Evolutionary conservation across 805 yeast species (phyloP).

Genomic region (Hanseniaspora occidentalis): DNA sequence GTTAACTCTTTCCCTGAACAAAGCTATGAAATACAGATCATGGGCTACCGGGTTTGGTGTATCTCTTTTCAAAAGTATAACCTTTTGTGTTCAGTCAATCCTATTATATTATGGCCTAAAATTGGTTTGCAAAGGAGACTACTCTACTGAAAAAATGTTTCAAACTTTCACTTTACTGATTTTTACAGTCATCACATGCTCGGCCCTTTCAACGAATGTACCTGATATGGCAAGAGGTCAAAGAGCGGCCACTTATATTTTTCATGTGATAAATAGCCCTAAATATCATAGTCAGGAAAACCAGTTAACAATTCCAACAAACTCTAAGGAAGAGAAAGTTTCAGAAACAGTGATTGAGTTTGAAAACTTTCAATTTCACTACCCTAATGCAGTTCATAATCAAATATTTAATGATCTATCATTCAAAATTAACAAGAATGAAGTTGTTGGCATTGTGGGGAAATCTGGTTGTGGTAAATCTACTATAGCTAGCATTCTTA

Average conservation of each 20-base stretch:
- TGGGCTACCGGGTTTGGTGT: conserved; percentile 54
- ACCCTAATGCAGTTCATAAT: conserved; percentile 23
- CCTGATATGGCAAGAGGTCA: conserved; percentile 77
- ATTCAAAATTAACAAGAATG: conserved; percentile 32
- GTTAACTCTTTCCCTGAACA: conserved; percentile 12
- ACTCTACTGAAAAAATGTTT: conserved; percentile 45
- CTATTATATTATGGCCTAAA: conserved; percentile 70
- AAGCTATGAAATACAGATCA: conserved; percentile 30
- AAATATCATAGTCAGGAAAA: no score
- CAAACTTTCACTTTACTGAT: conserved; percentile 60
- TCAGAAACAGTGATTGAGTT: conserved; percentile 26
- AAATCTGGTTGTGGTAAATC: conserved; percentile 90
- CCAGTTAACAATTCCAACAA: conserved; percentile 1
- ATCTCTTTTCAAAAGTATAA: conserved; percentile 41
- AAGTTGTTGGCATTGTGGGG: conserved; percentile 62
- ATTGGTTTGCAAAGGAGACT: conserved; percentile 48
- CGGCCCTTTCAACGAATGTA: conserved; percentile 45
- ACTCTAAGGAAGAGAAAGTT: not conserved
- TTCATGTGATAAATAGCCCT: conserved; percentile 26
- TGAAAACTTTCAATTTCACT: conserved; percentile 35
- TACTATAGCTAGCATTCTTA: conserved; percentile 47
- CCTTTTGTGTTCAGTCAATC: conserved; percentile 53
- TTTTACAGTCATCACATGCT: conserved; percentile 58
- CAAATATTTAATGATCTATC: conserved; percentile 31
- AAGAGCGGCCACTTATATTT: conserved; percentile 48